Percentiles rank a stretch among this genome's conserved stretches.
These are phyloP conservation scores for Cicer arietinum DNA, from an alignment of 306 rosid species.

Conservation along the genomic window DNA sequence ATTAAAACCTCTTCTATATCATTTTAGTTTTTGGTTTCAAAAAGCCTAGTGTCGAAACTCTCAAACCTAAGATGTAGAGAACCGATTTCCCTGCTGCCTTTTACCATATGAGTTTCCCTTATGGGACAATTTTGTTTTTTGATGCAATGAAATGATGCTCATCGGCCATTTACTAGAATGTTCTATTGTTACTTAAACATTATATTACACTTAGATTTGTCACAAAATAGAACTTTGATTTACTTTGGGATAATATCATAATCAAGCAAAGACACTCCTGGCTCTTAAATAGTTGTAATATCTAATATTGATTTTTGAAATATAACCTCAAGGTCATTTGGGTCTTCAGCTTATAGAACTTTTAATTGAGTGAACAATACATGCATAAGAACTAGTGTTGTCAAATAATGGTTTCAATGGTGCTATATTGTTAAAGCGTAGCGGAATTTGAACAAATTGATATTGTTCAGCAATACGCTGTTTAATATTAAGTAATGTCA, in stretches of 20 bases:
- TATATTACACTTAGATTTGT: neutral
- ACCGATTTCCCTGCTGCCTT: too few species aligned
- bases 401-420: too few species aligned
- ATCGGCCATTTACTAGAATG: slow-evolving; percentile 1
- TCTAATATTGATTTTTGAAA: neutral
- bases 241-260: neutral
- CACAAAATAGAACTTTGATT: neutral
- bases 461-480: too few species aligned
- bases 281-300: slow-evolving; percentile 1
- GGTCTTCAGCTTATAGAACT: neutral
- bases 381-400: neutral
- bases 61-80: too few species aligned
- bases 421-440: too few species aligned
- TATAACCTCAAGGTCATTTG: slow-evolving; percentile 1
- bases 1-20: slow-evolving; percentile 16
- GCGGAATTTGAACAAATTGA: too few species aligned
- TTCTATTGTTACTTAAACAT: neutral
- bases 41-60: too few species aligned
- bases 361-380: slow-evolving; percentile 1
- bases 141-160: slow-evolving; percentile 16
- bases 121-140: neutral
- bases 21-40: slow-evolving; percentile 3
- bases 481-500: too few species aligned
- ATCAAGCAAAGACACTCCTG: slow-evolving; percentile 3
- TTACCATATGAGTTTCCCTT: too few species aligned